phyloP scores from a whole-genome alignment of 768 basidiomycete species.

The Rossbeevera mucosa region DNA sequence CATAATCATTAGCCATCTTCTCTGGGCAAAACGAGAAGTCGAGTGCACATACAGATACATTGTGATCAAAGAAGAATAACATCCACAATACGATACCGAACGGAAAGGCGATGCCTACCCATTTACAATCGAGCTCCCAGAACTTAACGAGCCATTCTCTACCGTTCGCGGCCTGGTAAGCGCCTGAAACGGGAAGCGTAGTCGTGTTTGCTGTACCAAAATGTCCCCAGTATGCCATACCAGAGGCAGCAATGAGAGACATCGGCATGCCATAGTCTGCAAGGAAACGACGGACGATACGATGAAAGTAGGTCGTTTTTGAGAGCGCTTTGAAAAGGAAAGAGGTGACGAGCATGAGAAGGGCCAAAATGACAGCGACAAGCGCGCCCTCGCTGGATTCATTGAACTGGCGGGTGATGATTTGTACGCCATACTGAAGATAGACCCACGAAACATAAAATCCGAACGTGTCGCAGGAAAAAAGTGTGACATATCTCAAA shows the following conservation, averaged over 20 bases:
- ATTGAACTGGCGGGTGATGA: conserved; percentile 67
- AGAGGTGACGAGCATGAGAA: conserved; percentile 70
- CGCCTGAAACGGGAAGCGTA: conserved; percentile 63
- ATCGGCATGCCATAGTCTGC: conserved; percentile 92
- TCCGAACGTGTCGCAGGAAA: conserved; percentile 89
- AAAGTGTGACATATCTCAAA: conserved; percentile 81
- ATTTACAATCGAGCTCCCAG: conserved; percentile 84
- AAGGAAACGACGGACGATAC: conserved; percentile 68
- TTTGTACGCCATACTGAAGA: conserved; percentile 84
- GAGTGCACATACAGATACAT: conserved; percentile 62
- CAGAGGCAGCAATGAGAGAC: conserved; percentile 69
- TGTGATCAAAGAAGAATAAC: conserved; percentile 93
- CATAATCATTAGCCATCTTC: background rate
- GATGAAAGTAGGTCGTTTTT: conserved; percentile 61
- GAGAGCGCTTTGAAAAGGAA: conserved; percentile 72
- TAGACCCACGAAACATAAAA: conserved; percentile 92
- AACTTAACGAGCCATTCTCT: conserved; percentile 83
- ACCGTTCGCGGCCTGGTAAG: conserved; percentile 68
- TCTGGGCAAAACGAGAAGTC: background rate
- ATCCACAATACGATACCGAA: conserved; percentile 89
- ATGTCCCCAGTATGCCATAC: conserved; percentile 81
- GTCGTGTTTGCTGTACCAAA: conserved; percentile 57
- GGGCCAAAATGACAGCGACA: conserved; percentile 66
- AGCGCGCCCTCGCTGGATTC: conserved; percentile 43
- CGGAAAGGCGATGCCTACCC: conserved; percentile 85